Conservation (phyloP, 768 basidiomycete species). For the Mycena rebaudengoi region DNA sequence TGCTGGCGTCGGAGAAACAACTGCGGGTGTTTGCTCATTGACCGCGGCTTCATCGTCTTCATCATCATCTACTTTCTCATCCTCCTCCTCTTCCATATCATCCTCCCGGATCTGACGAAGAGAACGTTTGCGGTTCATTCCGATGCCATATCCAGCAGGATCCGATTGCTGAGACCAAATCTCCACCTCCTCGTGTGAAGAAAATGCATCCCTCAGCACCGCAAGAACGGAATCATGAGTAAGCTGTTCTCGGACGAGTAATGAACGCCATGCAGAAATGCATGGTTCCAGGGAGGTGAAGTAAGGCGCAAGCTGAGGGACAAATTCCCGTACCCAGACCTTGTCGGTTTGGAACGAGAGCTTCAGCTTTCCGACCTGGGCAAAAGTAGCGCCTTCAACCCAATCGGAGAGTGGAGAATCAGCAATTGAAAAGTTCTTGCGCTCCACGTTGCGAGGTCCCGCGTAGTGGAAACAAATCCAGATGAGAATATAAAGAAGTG, state of each 20-base stretch:
- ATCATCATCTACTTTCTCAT: no score
- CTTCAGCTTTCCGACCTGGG: background rate
- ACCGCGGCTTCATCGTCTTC: no score
- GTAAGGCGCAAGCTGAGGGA: background rate
- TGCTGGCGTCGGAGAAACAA: no score
- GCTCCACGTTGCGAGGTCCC: background rate
- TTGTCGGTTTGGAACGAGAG: background rate
- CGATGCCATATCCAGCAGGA: background rate
- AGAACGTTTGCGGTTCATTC: no score
- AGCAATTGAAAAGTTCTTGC: background rate
- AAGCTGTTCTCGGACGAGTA: background rate
- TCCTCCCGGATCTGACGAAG: no score
- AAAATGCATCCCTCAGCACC: background rate
- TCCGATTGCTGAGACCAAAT: background rate
- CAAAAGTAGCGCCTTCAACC: background rate
- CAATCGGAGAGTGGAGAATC: background rate
- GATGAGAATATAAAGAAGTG: background rate
- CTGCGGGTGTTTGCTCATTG: no score
- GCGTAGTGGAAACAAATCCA: conserved; percentile 1
- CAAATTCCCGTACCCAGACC: background rate
- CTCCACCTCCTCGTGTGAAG: background rate
- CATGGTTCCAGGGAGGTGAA: background rate
- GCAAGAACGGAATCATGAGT: background rate
- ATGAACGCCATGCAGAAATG: background rate
- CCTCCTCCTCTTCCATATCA: no score